Evolutionary conservation across 1,139 yeast genomes (phyloP), one percentile per base, ranked within the genome.

Genomic region (Sugiyamaella novakii): DNA sequence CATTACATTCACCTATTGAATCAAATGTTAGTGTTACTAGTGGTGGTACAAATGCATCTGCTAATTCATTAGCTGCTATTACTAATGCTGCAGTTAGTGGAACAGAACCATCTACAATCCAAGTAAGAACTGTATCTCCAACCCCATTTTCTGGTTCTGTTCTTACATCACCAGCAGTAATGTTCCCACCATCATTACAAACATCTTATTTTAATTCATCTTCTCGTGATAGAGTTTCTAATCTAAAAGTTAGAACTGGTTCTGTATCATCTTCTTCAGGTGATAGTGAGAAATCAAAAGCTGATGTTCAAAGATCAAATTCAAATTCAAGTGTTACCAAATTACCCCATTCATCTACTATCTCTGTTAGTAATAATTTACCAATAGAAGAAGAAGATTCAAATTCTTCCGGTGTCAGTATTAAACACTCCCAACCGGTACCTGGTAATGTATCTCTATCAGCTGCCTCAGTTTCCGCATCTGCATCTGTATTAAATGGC

Each of bases 201-300:
- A n/a, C 39, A 28, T n/a, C 39, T 2, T 33, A 42, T 31, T 42
- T 31, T 14, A 39, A 21, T 19, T 10, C 42, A 5, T 25, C 47
- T 5, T 30, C 43, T 21, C 38, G 47, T 10, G 47, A 37, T 33
- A 42, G 47, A 8, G 25, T 44, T 19, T 30, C 47, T 5, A 44
- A 33, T 37, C 21, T 44, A 10, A 44, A 44, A 34, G 42, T 42
- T 11, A 21, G 47, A 15, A 44, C 47, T 21, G 38, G 37, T n/a
- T 44, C 47, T 6, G 21, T 37, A 22, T 33, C 47, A 1, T 44
- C 47, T 7, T 29, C 42, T 15, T 30, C 39, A 11, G 30, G 30
- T 12, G 46, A 42, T 15, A 42, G 39, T 15, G 46, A 42, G 6
- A 8, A 18, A 18, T 21, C 43, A 14, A 28, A 17, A 18, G 1